Percentiles rank a stretch among this genome's conserved stretches.
These are phyloP conservation scores for Penicillium hordei DNA, from an alignment of 2,329 filamentous ascomycete genomes.

Conservation along the genomic window DNA sequence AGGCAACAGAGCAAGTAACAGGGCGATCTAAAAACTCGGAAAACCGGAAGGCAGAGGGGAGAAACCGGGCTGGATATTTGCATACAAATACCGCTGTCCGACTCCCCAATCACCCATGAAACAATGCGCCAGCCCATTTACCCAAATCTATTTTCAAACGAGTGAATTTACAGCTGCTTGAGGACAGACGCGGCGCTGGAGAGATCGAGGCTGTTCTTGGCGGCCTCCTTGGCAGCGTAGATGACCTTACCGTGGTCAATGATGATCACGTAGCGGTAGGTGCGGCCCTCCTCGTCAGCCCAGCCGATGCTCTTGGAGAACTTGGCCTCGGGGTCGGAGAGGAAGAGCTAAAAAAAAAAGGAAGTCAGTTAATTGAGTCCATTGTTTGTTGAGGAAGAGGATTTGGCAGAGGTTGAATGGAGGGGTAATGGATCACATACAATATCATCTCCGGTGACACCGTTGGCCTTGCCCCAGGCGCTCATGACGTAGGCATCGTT, in stretches of 20 bases:
- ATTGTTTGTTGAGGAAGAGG: not conserved
- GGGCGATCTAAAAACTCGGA: conserved; percentile 12
- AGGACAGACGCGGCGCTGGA: conserved; percentile 50
- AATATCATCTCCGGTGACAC: conserved; percentile 68
- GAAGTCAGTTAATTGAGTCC: conserved; percentile 6
- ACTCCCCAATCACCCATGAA: conserved; percentile 5
- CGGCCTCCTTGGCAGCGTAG: conserved; percentile 74
- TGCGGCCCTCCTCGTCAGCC: conserved; percentile 69
- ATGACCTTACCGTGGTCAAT: conserved; percentile 79
- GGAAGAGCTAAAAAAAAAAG: conserved; percentile 60
- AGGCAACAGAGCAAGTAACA: conserved; percentile 6
- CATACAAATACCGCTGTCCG: not conserved
- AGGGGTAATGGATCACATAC: conserved; percentile 41
- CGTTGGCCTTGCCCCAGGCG: conserved; percentile 87
- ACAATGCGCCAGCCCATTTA: conserved; percentile 16
- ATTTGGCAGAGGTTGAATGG: not conserved
- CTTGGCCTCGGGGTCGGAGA: conserved; percentile 68
- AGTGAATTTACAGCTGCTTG: conserved; percentile 45
- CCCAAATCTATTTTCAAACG: conserved; percentile 11
- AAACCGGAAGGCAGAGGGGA: conserved; percentile 3
- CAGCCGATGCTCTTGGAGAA: conserved; percentile 80
- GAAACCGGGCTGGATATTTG: conserved; percentile 1
- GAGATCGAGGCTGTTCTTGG: conserved; percentile 44
- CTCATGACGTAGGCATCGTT: conserved; percentile 88
- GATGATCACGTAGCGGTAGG: conserved; percentile 75